Evolutionary conservation across 73 alveolate species (phyloP).

Genomic region (Paraurostyla sp.): DNA sequence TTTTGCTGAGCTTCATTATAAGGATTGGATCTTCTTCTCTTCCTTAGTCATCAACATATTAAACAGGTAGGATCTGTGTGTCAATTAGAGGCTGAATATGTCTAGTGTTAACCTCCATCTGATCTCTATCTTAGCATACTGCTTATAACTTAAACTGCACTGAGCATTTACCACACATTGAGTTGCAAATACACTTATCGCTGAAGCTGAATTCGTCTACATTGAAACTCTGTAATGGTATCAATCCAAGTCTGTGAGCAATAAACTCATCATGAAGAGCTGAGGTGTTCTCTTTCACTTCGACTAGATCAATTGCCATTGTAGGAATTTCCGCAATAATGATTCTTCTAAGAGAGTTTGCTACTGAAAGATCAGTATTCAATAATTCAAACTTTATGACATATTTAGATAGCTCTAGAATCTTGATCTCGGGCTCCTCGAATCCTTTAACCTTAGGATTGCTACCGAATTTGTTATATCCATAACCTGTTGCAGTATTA

Average conservation of each 20-base stretch:
- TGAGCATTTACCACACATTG: constrained; percentile 87
- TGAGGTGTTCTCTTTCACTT: constrained; percentile 91
- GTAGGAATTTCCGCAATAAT: constrained; percentile 97
- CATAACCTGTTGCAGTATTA: constrained; percentile 28
- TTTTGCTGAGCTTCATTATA: constrained; percentile 90
- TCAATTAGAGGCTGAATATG: constrained; percentile 83
- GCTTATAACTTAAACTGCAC: constrained; percentile 86
- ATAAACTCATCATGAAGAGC: constrained; percentile 95
- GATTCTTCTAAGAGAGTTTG: constrained; percentile 95
- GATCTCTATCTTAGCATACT: constrained; percentile 83
- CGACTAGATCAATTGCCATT: constrained; percentile 96
- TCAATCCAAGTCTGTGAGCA: constrained; percentile 93
- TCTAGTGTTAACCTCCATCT: constrained; percentile 87
- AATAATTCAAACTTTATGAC: constrained; percentile 87
- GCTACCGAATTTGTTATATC: background rate
- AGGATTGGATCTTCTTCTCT: constrained; percentile 91
- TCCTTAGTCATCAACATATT: constrained; percentile 72
- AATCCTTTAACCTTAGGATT: constrained; percentile 1
- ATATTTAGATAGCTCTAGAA: constrained; percentile 79
- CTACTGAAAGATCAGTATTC: constrained; percentile 92
- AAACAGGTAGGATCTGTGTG: constrained; percentile 83
- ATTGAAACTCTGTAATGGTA: constrained; percentile 88
- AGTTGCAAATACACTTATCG: constrained; percentile 81
- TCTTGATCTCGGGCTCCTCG: constrained; percentile 82
- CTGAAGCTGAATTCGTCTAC: constrained; percentile 85